Evolutionary conservation across 2,329 filamentous ascomycete species (phyloP).

Genomic region (Ophiostoma sp.): DNA sequence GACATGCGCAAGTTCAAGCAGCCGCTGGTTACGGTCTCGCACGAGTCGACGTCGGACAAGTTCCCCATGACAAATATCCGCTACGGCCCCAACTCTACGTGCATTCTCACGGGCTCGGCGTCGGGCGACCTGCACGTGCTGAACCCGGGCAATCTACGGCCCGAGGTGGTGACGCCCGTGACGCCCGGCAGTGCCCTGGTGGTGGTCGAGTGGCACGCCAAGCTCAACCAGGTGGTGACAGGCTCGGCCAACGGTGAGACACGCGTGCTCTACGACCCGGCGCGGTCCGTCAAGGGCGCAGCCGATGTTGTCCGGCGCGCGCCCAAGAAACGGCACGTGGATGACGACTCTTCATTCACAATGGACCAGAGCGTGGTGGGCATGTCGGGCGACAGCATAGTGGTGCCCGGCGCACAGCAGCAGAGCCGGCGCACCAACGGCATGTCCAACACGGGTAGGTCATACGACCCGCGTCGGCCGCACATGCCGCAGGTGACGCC

Average conservation of each 20-base stretch:
- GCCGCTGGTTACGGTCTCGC: conserved; percentile 72
- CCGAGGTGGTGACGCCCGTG: conserved; percentile 83
- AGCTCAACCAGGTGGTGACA: conserved; percentile 92
- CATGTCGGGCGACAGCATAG: conserved; percentile 75
- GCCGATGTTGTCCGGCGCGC: conserved; percentile 86
- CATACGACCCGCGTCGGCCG: conserved; percentile 75
- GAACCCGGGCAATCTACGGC: conserved; percentile 81
- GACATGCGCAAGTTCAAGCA: conserved; percentile 93
- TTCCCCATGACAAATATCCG: conserved; percentile 82
- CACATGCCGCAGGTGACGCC: conserved; percentile 79
- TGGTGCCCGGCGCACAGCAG: conserved; percentile 60
- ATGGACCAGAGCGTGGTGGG: conserved; percentile 77
- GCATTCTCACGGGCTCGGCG: conserved; percentile 82
- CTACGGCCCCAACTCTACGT: conserved; percentile 78
- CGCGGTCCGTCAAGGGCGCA: conserved; percentile 73
- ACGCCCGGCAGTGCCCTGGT: conserved; percentile 79
- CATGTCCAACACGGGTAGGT: conserved; percentile 70
- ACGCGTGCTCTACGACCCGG: conserved; percentile 84
- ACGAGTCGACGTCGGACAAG: conserved; percentile 75
- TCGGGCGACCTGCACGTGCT: conserved; percentile 85
- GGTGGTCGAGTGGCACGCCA: conserved; percentile 83
- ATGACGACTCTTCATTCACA: conserved; percentile 83
- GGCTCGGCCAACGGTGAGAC: conserved; percentile 88
- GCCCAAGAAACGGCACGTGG: conserved; percentile 90
- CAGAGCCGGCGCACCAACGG: conserved; percentile 51